Percentiles rank a stretch among this genome's conserved stretches.
phyloP scores from a whole-genome alignment of 2,329 filamentous ascomycete species.

The Xylariaceae sp. region DNA sequence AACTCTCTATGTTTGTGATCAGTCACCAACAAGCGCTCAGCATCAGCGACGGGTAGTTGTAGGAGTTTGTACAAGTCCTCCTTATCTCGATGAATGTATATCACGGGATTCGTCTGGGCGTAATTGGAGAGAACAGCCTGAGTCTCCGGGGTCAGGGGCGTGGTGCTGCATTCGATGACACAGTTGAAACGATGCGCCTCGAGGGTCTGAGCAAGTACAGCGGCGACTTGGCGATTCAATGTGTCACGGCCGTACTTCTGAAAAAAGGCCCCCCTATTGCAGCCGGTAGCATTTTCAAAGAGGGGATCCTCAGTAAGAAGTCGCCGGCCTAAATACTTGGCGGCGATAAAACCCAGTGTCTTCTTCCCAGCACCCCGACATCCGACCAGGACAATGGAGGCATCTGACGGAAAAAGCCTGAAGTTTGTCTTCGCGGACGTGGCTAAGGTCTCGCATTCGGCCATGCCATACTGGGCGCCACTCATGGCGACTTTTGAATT shows the following conservation, averaged over 20 bases:
- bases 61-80: constrained; percentile 58
- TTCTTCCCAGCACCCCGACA: constrained; percentile 69
- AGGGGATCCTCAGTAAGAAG: constrained; percentile 65
- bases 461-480: constrained; percentile 20
- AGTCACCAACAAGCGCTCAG: constrained; percentile 53
- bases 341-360: constrained; percentile 67
- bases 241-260: constrained; percentile 56
- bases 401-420: constrained; percentile 51
- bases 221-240: constrained; percentile 58
- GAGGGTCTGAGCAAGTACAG: constrained; percentile 59
- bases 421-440: constrained; percentile 31
- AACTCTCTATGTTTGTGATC: constrained; percentile 56
- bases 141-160: constrained; percentile 57
- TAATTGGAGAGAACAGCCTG: constrained; percentile 56
- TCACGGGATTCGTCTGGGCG: constrained; percentile 61
- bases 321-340: constrained; percentile 61
- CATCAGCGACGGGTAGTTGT: constrained; percentile 42
- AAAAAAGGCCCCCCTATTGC: constrained; percentile 56
- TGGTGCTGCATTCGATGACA: constrained; percentile 66
- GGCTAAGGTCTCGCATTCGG: constrained; percentile 12
- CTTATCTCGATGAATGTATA: constrained; percentile 65
- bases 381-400: constrained; percentile 67
- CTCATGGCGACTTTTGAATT: constrained; percentile 21
- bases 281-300: constrained; percentile 62
- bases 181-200: constrained; percentile 55